Evolutionary conservation across 139 green algal genomes (phyloP), one percentile per base, ranked within the genome.

Genomic region (Coelastrella sp.): DNA sequence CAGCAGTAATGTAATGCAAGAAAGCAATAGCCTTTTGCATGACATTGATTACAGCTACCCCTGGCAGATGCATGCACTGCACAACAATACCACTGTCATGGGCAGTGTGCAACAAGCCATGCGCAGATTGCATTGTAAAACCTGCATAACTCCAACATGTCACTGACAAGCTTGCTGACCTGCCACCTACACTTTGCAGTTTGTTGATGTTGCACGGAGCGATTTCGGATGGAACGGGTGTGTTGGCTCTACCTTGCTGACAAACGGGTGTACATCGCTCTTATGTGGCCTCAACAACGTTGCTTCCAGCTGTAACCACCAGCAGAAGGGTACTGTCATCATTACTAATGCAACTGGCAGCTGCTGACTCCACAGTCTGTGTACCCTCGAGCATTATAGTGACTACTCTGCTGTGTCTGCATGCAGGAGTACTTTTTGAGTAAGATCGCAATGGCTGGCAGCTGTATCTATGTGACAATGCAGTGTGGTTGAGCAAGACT

Each of bases 191-290:
- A 22, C 58, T 8, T 9, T 80, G 74, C 90, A 92, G 90, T 91
- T 92, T 84, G 84, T 72, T 6, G 90, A 92, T 56, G 85, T 73
- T 15, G 74, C 61, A 1, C 65, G 85, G 6, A 81, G 74, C 12
- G 90, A 95, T 27, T 93, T 94, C 49, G 93, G 93, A 56, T 95
- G 90, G 88, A 91, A 93, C 27, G 87, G 91, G 25, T 66, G 19
- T 11, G 68, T 76, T 27, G 12, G 15, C 12, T 70, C 63, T 22
- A 17, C 63, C 63, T 14, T 9, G 12, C 5, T 70, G 61, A 22
- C 15, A 17, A 15, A 22, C 63, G 15, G 3, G 6, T 70, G 63
- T 70, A 70, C 6, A 70, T 70, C 12, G 63, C 63, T 17, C 4
- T 70, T 15, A 70, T 20, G 61, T 70, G 11, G 63, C 63, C 15